A percentile compares a stretch with the other conserved stretches of the same genome.
phyloP scores from a whole-genome alignment of 2,329 filamentous ascomycete species.

The Raffaelea arxii region DNA sequence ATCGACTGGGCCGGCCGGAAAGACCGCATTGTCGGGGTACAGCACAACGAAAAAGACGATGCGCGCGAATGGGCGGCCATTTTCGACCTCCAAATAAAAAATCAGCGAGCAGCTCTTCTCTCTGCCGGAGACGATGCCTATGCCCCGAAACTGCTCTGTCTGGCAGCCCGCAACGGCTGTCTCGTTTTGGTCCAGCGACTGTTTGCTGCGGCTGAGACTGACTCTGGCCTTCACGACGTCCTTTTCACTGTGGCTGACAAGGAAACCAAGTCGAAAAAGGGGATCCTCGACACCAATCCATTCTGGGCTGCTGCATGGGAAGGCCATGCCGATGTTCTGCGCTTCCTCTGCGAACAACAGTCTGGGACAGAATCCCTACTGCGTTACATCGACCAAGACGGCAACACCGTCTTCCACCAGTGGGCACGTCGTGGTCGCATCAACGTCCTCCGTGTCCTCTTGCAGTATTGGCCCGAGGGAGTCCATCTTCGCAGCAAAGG shows the following conservation, averaged over 20 bases:
- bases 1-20: background rate
- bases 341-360: too few species aligned
- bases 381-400: background rate
- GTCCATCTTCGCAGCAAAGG: background rate
- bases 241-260: background rate
- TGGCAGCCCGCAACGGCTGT: slow-evolving; percentile 1
- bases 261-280: too few species aligned
- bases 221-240: background rate
- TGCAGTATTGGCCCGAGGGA: background rate
- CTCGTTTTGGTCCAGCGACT: slow-evolving; percentile 1
- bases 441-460: background rate
- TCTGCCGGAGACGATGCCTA: too few species aligned
- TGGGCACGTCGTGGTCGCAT: background rate
- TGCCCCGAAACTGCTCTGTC: background rate
- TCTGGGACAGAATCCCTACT: too few species aligned
- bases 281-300: too few species aligned
- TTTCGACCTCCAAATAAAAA: background rate
- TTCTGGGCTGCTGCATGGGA: too few species aligned
- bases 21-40: too few species aligned
- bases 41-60: too few species aligned
- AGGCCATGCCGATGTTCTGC: too few species aligned
- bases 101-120: too few species aligned
- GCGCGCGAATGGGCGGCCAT: background rate
- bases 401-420: background rate
- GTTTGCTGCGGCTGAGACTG: background rate